Evolutionary conservation across 2,329 filamentous ascomycete genomes (phyloP).

Genomic region (Aureobasidium sp.): DNA sequence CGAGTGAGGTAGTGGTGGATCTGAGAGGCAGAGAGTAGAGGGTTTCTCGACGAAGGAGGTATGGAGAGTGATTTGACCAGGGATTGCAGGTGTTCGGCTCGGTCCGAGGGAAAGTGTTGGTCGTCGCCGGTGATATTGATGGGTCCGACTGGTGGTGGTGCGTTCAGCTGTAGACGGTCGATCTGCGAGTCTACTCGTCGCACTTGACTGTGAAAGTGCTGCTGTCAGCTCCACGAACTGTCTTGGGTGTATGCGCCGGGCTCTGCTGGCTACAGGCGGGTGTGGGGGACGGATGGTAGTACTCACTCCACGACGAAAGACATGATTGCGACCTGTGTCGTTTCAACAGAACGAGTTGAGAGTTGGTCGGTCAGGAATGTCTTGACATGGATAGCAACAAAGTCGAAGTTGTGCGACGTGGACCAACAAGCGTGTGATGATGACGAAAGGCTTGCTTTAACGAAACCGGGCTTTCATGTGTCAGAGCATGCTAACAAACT

Average conservation of each 20-base stretch:
- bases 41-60: conserved; percentile 11
- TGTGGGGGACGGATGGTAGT: background rate
- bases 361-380: background rate
- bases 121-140: conserved; percentile 14
- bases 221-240: background rate
- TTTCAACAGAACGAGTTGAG: too few relatives aligned
- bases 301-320: conserved; percentile 27
- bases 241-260: background rate
- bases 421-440: conserved; percentile 6
- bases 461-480: background rate
- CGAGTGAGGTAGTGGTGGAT: conserved; percentile 11
- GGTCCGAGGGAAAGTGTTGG: conserved; percentile 16
- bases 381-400: background rate
- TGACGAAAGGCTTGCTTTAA: background rate
- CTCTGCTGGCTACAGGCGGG: background rate
- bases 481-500: background rate
- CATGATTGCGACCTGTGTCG: conserved; percentile 18
- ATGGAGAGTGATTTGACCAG: conserved; percentile 15
- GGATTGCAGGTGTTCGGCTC: conserved; percentile 23
- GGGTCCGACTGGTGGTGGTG: conserved; percentile 16
- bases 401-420: background rate
- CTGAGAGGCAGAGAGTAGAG: conserved; percentile 8
- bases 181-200: conserved; percentile 50
- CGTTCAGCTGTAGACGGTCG: conserved; percentile 46
- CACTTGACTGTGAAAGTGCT: conserved; percentile 37